Evolutionary conservation across 805 yeast species (phyloP).

Genomic region (Nakazawaea ernobii): DNA sequence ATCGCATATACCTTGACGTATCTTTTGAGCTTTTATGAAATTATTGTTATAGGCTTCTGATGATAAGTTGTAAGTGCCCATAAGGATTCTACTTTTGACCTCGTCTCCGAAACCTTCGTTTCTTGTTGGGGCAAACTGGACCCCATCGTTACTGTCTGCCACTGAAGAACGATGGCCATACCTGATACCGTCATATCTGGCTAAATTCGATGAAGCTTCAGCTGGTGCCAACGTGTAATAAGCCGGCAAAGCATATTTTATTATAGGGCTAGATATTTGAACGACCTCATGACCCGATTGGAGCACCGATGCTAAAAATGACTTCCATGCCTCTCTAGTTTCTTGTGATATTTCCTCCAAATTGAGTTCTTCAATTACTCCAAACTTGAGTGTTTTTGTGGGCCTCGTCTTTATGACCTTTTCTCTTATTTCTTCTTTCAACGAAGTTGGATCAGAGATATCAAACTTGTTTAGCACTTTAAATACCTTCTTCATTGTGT

Average conservation of each 20-base stretch:
- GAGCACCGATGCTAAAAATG: slow-evolving; percentile 36
- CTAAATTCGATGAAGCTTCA: slow-evolving; percentile 88
- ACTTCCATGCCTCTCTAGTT: slow-evolving; percentile 42
- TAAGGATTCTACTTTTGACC: slow-evolving; percentile 73
- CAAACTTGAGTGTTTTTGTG: slow-evolving; percentile 34
- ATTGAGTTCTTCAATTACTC: slow-evolving; percentile 66
- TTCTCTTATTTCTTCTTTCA: slow-evolving; percentile 31
- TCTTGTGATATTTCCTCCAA: slow-evolving; percentile 46
- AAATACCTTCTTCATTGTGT: slow-evolving; percentile 42
- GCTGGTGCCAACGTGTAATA: slow-evolving; percentile 88
- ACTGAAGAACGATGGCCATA: slow-evolving; percentile 56
- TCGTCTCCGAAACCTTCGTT: slow-evolving; percentile 68
- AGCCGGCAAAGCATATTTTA: slow-evolving; percentile 63
- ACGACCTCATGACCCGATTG: slow-evolving; percentile 48
- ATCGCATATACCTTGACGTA: slow-evolving; percentile 52
- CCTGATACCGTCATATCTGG: slow-evolving; percentile 86
- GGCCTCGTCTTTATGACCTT: too few species aligned
- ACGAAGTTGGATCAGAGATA: slow-evolving; percentile 72
- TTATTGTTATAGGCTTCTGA: slow-evolving; percentile 70
- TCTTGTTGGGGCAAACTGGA: slow-evolving; percentile 56
- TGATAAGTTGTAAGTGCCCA: slow-evolving; percentile 84
- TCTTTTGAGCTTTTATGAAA: slow-evolving; percentile 66
- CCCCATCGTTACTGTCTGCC: slow-evolving; percentile 27
- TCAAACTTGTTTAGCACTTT: slow-evolving; percentile 56
- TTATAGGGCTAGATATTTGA: slow-evolving; percentile 65